Conservation (phyloP, 192 early-diverging fungal species). For the Spinellus fusiger region DNA sequence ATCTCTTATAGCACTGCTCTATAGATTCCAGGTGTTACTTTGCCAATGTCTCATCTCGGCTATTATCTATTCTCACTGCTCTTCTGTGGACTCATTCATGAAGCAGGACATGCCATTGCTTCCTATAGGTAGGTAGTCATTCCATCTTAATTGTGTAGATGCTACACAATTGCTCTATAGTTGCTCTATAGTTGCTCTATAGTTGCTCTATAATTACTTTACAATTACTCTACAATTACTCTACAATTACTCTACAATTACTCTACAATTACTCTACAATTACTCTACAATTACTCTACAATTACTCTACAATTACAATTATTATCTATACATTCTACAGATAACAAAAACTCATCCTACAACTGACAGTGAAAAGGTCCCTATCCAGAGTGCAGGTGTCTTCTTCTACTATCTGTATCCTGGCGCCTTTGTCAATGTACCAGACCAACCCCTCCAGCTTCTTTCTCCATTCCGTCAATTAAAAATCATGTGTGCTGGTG, state of each 20-base stretch:
- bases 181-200: neutral
- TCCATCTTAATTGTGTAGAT: neutral
- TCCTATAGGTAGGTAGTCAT: conserved; percentile 47
- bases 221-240: too few species aligned
- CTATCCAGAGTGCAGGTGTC: conserved; percentile 55
- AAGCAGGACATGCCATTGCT: conserved; percentile 70
- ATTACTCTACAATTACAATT: neutral
- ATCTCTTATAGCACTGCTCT: neutral
- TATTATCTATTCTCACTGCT: conserved; percentile 63
- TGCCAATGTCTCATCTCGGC: conserved; percentile 58
- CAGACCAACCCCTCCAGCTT: conserved; percentile 32
- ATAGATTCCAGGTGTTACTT: conserved; percentile 72
- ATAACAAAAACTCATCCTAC: neutral
- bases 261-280: too few species aligned
- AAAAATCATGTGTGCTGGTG: conserved; percentile 65
- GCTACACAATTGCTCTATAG: neutral
- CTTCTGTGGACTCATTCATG: conserved; percentile 61
- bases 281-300: too few species aligned
- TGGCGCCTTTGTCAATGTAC: conserved; percentile 71
- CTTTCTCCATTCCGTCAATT: conserved; percentile 44
- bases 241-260: too few species aligned
- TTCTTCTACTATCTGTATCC: conserved; percentile 67
- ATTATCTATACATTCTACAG: neutral
- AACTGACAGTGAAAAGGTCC: conserved; percentile 49
- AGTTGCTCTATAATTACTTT: neutral